Conservation (phyloP, 495 filamentous ascomycete genomes). For the Annulohypoxylon bovei region DNA sequence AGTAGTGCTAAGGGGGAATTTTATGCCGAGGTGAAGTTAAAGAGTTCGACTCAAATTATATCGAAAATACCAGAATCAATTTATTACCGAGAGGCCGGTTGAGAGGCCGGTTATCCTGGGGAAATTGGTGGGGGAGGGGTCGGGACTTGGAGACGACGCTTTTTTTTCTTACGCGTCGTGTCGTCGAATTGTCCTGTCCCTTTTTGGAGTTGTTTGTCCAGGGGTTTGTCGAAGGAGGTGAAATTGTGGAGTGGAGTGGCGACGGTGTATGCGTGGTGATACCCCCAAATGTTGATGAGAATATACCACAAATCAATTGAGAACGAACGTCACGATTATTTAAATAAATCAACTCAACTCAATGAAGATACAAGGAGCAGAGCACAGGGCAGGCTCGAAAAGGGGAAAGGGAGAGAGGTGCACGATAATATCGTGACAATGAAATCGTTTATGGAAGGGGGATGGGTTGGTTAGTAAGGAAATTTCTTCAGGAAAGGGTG, state of each 20-base stretch:
- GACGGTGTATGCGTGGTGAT: constrained; percentile 14
- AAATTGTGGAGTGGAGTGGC: constrained; percentile 22
- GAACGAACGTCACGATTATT: background rate
- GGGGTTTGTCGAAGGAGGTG: constrained; percentile 14
- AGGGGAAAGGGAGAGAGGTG: constrained; percentile 11
- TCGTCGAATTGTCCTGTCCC: constrained; percentile 12
- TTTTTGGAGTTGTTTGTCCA: constrained; percentile 9
- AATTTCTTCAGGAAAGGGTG: constrained; percentile 23
- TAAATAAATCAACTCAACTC: constrained; percentile 12
- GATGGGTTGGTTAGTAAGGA: constrained; percentile 25
- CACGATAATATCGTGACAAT: constrained; percentile 29
- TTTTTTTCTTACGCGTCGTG: constrained; percentile 26
- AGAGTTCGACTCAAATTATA: background rate
- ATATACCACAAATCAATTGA: constrained; percentile 16
- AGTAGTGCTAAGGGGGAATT: background rate
- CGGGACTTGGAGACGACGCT: constrained; percentile 20
- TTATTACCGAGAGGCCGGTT: background rate
- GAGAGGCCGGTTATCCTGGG: background rate
- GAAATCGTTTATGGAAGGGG: constrained; percentile 2
- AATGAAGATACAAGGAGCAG: background rate
- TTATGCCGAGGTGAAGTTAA: background rate
- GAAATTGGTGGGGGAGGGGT: constrained; percentile 31
- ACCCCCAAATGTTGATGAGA: background rate
- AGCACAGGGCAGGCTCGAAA: background rate
- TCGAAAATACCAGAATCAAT: background rate